Percentiles rank a stretch among this genome's conserved stretches.
Evolutionary conservation across 2,329 filamentous ascomycete species (phyloP).

Genomic region (Cladophialophora bantiana): DNA sequence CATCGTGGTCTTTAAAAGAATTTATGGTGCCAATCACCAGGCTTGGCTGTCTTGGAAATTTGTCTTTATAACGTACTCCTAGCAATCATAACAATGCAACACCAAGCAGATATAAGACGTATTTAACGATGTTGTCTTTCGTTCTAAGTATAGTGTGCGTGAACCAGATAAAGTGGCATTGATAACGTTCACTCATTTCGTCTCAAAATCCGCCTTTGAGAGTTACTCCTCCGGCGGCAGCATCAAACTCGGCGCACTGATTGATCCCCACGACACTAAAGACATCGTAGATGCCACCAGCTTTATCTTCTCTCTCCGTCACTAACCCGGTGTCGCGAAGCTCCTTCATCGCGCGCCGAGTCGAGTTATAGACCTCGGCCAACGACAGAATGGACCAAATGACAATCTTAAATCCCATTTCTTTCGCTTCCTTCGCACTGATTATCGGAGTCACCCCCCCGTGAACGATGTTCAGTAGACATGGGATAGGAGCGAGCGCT

Average conservation of each 20-base stretch:
- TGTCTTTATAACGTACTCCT: too few species aligned
- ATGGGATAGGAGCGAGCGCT: slow-evolving; percentile 49
- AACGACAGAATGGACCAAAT: slow-evolving; percentile 42
- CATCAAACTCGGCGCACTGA: slow-evolving; percentile 9
- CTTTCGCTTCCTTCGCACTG: slow-evolving; percentile 47
- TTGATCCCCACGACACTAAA: slow-evolving; percentile 12
- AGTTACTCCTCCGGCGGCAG: slow-evolving; percentile 9
- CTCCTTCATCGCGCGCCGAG: slow-evolving; percentile 13
- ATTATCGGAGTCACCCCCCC: slow-evolving; percentile 50
- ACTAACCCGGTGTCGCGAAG: slow-evolving; percentile 12
- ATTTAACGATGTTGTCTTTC: too few species aligned
- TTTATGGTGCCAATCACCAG: too few species aligned
- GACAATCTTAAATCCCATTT: slow-evolving; percentile 52
- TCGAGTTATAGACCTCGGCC: slow-evolving; percentile 17
- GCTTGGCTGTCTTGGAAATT: too few species aligned
- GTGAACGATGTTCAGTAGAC: slow-evolving; percentile 55
- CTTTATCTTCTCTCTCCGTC: slow-evolving; percentile 9
- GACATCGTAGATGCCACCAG: slow-evolving; percentile 14
- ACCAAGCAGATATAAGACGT: too few species aligned
- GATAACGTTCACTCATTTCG: neutral
- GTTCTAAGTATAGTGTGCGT: too few species aligned
- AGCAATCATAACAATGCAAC: too few species aligned
- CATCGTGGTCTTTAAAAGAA: too few species aligned
- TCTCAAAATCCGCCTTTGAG: slow-evolving; percentile 9
- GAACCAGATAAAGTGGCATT: too few species aligned